Percentiles rank a stretch among this genome's conserved stretches.
phyloP scores from a whole-genome alignment of 2,329 filamentous ascomycete species.

The Aureobasidium mangrovei region DNA sequence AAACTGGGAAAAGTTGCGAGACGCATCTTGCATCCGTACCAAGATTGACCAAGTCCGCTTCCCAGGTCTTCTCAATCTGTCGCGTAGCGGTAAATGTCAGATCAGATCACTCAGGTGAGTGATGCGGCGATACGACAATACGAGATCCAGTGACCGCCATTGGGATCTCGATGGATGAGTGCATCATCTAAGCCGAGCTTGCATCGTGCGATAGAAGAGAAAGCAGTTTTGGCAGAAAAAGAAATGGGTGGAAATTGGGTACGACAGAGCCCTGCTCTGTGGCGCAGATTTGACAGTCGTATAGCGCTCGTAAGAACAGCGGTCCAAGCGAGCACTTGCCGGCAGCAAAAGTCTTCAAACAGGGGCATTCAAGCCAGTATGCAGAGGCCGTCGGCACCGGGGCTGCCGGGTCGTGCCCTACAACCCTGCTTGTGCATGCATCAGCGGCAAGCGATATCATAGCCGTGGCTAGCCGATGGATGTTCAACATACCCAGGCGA shows the following conservation, averaged over 20 bases:
- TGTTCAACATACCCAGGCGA: neutral
- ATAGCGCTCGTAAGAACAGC: too few relatives aligned
- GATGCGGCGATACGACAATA: neutral
- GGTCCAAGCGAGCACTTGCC: neutral
- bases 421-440: neutral
- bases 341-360: neutral
- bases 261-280: too few relatives aligned
- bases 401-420: neutral
- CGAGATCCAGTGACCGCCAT: neutral
- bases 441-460: neutral
- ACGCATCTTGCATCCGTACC: conserved; percentile 4
- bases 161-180: too few relatives aligned
- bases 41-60: neutral
- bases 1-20: neutral
- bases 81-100: neutral
- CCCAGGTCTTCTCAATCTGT: neutral
- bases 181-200: too few relatives aligned
- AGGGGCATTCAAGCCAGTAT: neutral
- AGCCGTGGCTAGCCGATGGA: neutral
- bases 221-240: neutral
- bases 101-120: neutral
- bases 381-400: neutral
- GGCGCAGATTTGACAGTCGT: too few relatives aligned
- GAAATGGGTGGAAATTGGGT: neutral
- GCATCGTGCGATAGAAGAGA: neutral